Evolutionary conservation across 2,329 filamentous ascomycete species (phyloP).

Genomic region (Blumeriella jaapii): DNA sequence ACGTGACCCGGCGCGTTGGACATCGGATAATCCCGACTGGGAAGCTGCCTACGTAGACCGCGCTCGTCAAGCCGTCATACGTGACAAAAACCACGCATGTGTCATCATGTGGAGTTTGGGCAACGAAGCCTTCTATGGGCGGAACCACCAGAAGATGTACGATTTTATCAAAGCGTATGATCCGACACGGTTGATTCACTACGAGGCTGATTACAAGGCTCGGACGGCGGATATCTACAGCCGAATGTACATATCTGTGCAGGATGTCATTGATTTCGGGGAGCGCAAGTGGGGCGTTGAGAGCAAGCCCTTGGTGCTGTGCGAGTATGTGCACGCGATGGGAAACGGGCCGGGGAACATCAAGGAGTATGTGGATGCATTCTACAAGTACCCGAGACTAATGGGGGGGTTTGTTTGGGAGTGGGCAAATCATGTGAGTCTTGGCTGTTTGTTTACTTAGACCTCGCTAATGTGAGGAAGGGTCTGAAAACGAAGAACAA

Average conservation of each 20-base stretch:
- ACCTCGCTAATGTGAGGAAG: slow-evolving; percentile 7
- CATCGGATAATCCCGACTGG: slow-evolving; percentile 38
- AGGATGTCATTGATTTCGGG: slow-evolving; percentile 17
- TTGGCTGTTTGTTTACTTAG: background rate
- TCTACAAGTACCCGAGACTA: slow-evolving; percentile 38
- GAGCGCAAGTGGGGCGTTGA: slow-evolving; percentile 12
- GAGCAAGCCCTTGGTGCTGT: slow-evolving; percentile 29
- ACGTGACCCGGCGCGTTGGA: slow-evolving; percentile 38
- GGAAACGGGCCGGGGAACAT: slow-evolving; percentile 47
- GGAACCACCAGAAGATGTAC: slow-evolving; percentile 44
- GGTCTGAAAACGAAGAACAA: slow-evolving; percentile 29
- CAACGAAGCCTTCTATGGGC: slow-evolving; percentile 46
- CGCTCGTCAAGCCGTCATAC: slow-evolving; percentile 39
- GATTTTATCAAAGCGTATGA: slow-evolving; percentile 40
- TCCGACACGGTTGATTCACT: slow-evolving; percentile 41
- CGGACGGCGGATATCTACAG: slow-evolving; percentile 42
- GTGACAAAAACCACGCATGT: slow-evolving; percentile 44
- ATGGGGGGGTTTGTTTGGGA: slow-evolving; percentile 43
- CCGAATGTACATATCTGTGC: slow-evolving; percentile 41
- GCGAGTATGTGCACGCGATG: slow-evolving; percentile 36
- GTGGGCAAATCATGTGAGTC: slow-evolving; percentile 31
- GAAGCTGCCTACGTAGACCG: slow-evolving; percentile 43
- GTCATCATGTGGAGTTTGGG: slow-evolving; percentile 48
- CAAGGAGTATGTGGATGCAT: slow-evolving; percentile 43
- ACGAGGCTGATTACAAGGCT: slow-evolving; percentile 42